Percentiles rank a stretch among this genome's conserved stretches.
phyloP scores from a whole-genome alignment of 2,329 filamentous ascomycete genomes.

The Daldinia sp. region DNA sequence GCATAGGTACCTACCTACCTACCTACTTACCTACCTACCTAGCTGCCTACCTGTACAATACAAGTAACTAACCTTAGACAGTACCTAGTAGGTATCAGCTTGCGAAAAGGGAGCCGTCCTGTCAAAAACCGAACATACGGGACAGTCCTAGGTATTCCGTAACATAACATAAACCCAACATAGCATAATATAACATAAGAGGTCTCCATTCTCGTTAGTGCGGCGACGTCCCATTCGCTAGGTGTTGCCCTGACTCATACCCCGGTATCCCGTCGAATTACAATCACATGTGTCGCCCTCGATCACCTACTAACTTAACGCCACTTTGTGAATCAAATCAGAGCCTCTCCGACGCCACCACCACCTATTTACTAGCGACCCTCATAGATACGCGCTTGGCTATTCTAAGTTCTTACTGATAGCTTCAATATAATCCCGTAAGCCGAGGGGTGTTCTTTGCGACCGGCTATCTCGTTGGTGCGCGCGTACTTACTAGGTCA shows the following conservation, averaged over 20 bases:
- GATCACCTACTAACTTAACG: slow-evolving; percentile 22
- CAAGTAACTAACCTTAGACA: no score
- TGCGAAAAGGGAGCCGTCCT: neutral
- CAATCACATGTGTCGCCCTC: slow-evolving; percentile 24
- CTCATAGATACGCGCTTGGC: neutral
- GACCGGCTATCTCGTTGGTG: neutral
- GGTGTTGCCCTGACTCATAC: slow-evolving; percentile 36
- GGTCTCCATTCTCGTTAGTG: slow-evolving; percentile 5
- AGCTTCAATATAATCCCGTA: slow-evolving; percentile 20
- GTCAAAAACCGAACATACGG: neutral
- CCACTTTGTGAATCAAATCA: slow-evolving; percentile 30
- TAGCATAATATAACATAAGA: no score
- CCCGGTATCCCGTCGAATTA: slow-evolving; percentile 14
- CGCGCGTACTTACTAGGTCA: no score
- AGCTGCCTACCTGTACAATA: no score
- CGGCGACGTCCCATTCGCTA: slow-evolving; percentile 35
- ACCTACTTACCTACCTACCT: no score
- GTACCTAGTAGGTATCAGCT: no score
- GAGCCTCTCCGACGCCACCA: slow-evolving; percentile 25
- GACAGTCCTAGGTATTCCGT: neutral
- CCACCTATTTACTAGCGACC: neutral
- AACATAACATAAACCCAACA: no score
- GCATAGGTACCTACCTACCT: no score
- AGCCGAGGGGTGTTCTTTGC: slow-evolving; percentile 14
- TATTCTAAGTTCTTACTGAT: slow-evolving; percentile 8